Evolutionary conservation across 1,284 basidiomycete genomes (phyloP).

Genomic region (Meira nashicola): DNA sequence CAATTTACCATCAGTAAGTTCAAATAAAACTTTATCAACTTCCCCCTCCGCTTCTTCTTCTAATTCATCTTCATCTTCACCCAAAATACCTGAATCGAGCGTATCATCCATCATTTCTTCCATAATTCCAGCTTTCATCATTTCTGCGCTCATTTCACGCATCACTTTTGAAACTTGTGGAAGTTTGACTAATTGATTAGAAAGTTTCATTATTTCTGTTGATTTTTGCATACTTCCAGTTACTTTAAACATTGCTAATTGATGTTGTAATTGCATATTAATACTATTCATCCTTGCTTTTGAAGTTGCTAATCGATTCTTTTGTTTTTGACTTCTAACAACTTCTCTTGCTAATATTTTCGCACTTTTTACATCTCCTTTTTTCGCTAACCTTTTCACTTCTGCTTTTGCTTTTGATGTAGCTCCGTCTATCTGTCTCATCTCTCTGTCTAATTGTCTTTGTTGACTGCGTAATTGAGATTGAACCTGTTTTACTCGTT

Average conservation of each 20-base stretch:
- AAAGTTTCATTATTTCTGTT: conserved; percentile 97
- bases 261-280: conserved; percentile 81
- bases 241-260: conserved; percentile 97
- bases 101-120: conserved; percentile 56
- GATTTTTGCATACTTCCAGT: conserved; percentile 94
- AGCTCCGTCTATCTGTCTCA: conserved; percentile 70
- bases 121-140: conserved; percentile 71
- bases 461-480: conserved; percentile 46
- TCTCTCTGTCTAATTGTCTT: conserved; percentile 41
- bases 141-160: conserved; percentile 97
- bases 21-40: conserved; percentile 92
- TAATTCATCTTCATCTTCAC: conserved; percentile 78
- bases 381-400: conserved; percentile 83
- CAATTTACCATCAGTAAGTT: conserved; percentile 76
- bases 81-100: conserved; percentile 53
- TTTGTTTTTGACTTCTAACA: conserved; percentile 90
- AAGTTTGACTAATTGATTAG: conserved; percentile 82
- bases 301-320: conserved; percentile 81
- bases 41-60: conserved; percentile 96
- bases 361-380: conserved; percentile 88
- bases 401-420: conserved; percentile 73
- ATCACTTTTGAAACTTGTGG: conserved; percentile 88
- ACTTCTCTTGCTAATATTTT: conserved; percentile 86
- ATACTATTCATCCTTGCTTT: conserved; percentile 92
- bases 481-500: conserved; percentile 42